Percentiles rank a stretch among this genome's conserved stretches.
These are phyloP conservation scores for Penicillium hordei DNA, from an alignment of 2,329 filamentous ascomycete species.

Conservation along the genomic window DNA sequence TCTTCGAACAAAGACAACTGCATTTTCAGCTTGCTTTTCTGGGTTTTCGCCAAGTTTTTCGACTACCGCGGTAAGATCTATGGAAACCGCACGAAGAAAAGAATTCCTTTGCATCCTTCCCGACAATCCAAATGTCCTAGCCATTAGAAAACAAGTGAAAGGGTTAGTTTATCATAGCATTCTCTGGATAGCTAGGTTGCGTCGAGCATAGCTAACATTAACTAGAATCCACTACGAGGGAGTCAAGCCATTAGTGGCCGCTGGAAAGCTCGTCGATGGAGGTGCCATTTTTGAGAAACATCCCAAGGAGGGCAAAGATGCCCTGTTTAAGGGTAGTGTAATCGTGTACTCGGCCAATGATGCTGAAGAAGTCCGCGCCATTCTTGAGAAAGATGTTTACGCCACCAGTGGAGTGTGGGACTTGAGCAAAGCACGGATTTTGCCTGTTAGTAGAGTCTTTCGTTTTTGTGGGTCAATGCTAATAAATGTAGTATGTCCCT, in stretches of 20 bases:
- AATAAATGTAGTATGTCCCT: neutral
- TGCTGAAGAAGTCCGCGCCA: conserved; percentile 10
- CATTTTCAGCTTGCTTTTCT: too few relatives aligned
- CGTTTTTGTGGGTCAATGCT: neutral
- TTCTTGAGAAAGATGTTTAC: conserved; percentile 21
- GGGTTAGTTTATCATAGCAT: too few relatives aligned
- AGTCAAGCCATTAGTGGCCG: conserved; percentile 10
- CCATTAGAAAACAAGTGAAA: too few relatives aligned
- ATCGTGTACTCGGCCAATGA: conserved; percentile 19
- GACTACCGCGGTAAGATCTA: too few relatives aligned
- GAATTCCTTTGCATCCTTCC: too few relatives aligned
- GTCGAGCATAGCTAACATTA: too few relatives aligned
- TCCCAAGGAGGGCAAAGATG: conserved; percentile 8
- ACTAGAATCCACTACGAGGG: too few relatives aligned
- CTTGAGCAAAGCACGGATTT: conserved; percentile 17
- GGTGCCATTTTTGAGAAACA: conserved; percentile 22
- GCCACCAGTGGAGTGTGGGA: conserved; percentile 24
- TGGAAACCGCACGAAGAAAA: too few relatives aligned
- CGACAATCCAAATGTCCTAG: too few relatives aligned
- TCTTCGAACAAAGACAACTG: too few relatives aligned
- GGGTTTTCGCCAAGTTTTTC: too few relatives aligned
- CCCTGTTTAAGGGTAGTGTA: conserved; percentile 21
- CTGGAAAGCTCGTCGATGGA: conserved; percentile 18
- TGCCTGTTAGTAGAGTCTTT: conserved; percentile 12
- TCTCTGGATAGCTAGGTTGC: too few relatives aligned